Evolutionary conservation across 2,329 filamentous ascomycete species (phyloP).

Genomic region (Cladosporium sphaerospermum): DNA sequence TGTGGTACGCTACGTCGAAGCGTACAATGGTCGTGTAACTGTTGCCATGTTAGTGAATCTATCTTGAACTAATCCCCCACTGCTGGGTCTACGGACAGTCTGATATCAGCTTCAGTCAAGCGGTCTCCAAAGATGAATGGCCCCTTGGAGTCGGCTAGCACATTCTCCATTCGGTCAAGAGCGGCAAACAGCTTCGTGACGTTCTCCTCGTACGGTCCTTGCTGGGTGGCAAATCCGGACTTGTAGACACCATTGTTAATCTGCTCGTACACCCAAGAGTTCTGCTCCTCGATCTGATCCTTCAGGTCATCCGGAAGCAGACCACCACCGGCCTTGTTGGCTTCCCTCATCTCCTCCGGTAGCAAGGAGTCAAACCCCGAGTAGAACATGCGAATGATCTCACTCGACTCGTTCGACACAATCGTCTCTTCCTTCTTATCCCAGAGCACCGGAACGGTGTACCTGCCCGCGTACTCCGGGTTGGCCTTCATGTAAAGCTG

Average conservation of each 20-base stretch:
- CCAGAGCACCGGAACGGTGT: constrained; percentile 74
- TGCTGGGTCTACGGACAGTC: constrained; percentile 47
- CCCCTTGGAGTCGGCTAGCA: constrained; percentile 49
- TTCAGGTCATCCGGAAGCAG: constrained; percentile 63
- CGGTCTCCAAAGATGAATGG: constrained; percentile 70
- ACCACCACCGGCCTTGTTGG: constrained; percentile 47
- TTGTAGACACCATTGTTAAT: constrained; percentile 50
- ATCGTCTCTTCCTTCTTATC: constrained; percentile 62
- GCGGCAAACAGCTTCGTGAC: constrained; percentile 66
- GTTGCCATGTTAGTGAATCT: constrained; percentile 1
- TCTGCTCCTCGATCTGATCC: constrained; percentile 64
- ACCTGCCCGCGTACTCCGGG: constrained; percentile 62
- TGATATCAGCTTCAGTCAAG: constrained; percentile 76
- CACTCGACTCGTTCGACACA: constrained; percentile 83
- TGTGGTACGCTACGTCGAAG: constrained; percentile 74
- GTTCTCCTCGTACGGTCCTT: constrained; percentile 74
- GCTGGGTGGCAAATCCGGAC: constrained; percentile 75
- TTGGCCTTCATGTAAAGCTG: constrained; percentile 69
- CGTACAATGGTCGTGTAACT: constrained; percentile 60
- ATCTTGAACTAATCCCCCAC: constrained; percentile 6
- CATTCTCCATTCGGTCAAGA: constrained; percentile 68
- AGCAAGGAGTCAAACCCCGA: constrained; percentile 64
- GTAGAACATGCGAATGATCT: constrained; percentile 86
- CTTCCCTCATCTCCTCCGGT: constrained; percentile 49
- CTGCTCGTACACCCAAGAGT: constrained; percentile 70